Evolutionary conservation across 2,329 filamentous ascomycete species (phyloP).

Genomic region (Fusarium sp.): DNA sequence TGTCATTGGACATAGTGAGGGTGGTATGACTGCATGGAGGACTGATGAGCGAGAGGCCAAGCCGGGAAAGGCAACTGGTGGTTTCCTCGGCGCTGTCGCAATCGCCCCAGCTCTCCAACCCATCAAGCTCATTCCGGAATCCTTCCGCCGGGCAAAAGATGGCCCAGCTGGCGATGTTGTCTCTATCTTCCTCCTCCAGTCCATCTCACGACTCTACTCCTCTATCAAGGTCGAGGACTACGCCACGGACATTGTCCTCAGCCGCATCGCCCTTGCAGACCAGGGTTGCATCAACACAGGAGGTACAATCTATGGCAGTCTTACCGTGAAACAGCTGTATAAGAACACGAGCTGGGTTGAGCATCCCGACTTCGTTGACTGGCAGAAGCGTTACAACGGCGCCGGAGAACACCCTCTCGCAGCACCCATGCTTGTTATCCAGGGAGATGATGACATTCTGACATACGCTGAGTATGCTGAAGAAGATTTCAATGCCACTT

Average conservation of each 20-base stretch:
- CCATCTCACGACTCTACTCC: neutral
- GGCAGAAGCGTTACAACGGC: slow-evolving; percentile 21
- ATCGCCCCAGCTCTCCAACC: slow-evolving; percentile 5
- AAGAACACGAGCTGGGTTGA: slow-evolving; percentile 18
- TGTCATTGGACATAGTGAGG: slow-evolving; percentile 9
- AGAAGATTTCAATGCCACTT: slow-evolving; percentile 8
- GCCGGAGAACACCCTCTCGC: slow-evolving; percentile 1
- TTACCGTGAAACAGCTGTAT: neutral
- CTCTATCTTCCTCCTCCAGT: slow-evolving; percentile 7
- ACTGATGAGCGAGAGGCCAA: slow-evolving; percentile 8
- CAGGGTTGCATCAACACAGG: slow-evolving; percentile 1
- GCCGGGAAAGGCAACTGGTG: neutral
- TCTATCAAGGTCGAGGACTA: slow-evolving; percentile 13
- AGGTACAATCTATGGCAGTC: neutral
- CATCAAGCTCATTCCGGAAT: slow-evolving; percentile 16
- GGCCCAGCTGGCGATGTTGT: slow-evolving; percentile 14
- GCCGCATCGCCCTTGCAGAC: neutral
- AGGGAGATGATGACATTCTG: slow-evolving; percentile 6
- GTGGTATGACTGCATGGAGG: slow-evolving; percentile 15
- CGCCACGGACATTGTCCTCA: neutral
- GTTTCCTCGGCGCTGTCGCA: slow-evolving; percentile 8
- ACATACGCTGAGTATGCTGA: neutral
- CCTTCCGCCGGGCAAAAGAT: slow-evolving; percentile 3
- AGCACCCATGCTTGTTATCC: slow-evolving; percentile 15
- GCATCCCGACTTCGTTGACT: slow-evolving; percentile 5